Evolutionary conservation across 2,329 filamentous ascomycete genomes (phyloP), one percentile per base, ranked within the genome.

Genomic region (Epicoccum nigrum): DNA sequence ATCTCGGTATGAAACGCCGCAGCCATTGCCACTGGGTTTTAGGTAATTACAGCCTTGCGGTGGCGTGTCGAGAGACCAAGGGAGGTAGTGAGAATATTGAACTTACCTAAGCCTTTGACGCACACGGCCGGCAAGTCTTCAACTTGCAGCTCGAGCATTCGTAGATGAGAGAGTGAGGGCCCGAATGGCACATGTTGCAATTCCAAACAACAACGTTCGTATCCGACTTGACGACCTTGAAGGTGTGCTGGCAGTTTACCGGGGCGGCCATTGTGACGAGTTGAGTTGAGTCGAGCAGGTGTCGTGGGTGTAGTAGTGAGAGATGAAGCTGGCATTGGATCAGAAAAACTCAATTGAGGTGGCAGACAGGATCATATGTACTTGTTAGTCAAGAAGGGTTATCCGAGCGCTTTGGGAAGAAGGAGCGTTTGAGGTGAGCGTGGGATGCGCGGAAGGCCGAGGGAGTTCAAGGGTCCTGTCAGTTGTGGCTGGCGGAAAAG

Each of bases 211-310:
- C 74, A 55, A 81, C 68, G 4, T 76, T 79, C 12, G 76, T 80
- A 64, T 80, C 77, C 17, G 77, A 79, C 63, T 81, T 81, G 74
- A 80, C 78, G 65, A 79, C 72, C 58, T 76, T 75, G 74, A 79
- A 81, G 30, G 63, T 63, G 63, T 81, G 79, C 40, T 75, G 66
- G 72, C 79, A 81, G 64, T 68, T 76, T 47, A 73, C 76, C 21
- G 77, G 73, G 51, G 75, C 75, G 50, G 78, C 78, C 78, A 80
- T 80, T 46, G 63, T 56, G 63, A 52, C 33, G 51, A 39, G 20
- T 28, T 30, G 41, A 43, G 38, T 41, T 19, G 25, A 40, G 32
- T 40, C 21, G 51, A 42, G 40, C 47, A 31, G 45, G 23, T 37
- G 32, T 52, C 21, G 53, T 47, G 32, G 21, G 16, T 16, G 30